Percentiles rank a stretch among this genome's conserved stretches.
phyloP scores from a whole-genome alignment of 1,284 basidiomycete genomes.

The Sanguinoderma infundibulare region DNA sequence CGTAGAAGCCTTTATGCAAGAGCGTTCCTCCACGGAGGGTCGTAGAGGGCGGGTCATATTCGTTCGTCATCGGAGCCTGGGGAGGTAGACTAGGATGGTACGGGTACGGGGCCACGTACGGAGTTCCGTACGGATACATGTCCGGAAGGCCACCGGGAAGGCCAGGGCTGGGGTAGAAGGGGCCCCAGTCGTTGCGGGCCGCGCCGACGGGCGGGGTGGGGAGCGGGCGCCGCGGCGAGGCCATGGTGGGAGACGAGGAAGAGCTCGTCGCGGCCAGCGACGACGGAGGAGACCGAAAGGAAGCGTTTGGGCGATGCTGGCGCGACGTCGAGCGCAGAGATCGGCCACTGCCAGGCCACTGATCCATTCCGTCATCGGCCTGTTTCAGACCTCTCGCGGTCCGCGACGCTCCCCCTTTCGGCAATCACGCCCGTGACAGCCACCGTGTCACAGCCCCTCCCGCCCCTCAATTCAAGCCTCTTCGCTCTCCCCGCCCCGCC shows the following conservation, averaged over 20 bases:
- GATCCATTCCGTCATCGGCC: constrained; percentile 13
- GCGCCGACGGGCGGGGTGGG: constrained; percentile 44
- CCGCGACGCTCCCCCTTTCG: constrained; percentile 23
- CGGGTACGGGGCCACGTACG: constrained; percentile 49
- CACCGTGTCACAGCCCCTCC: constrained; percentile 5
- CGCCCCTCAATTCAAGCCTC: background rate
- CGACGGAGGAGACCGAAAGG: constrained; percentile 12
- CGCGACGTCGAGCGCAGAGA: no score
- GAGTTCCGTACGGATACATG: constrained; percentile 46
- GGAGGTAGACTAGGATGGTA: constrained; percentile 39
- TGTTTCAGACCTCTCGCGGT: constrained; percentile 8
- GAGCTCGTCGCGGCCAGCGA: constrained; percentile 10
- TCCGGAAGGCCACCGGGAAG: constrained; percentile 32
- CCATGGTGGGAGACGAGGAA: constrained; percentile 24
- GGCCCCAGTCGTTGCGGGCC: constrained; percentile 21
- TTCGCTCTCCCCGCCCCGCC: background rate
- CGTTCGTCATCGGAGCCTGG: constrained; percentile 37
- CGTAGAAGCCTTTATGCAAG: constrained; percentile 86
- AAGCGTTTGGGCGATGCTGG: no score
- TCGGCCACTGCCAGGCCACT: background rate
- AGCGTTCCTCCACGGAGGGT: constrained; percentile 70
- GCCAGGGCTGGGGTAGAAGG: constrained; percentile 21
- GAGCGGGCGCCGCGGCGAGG: constrained; percentile 43
- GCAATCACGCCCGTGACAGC: constrained; percentile 20
- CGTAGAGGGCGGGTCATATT: constrained; percentile 46